Evolutionary conservation across 1,284 basidiomycete species (phyloP).

Genomic region (Puccinia coronata): DNA sequence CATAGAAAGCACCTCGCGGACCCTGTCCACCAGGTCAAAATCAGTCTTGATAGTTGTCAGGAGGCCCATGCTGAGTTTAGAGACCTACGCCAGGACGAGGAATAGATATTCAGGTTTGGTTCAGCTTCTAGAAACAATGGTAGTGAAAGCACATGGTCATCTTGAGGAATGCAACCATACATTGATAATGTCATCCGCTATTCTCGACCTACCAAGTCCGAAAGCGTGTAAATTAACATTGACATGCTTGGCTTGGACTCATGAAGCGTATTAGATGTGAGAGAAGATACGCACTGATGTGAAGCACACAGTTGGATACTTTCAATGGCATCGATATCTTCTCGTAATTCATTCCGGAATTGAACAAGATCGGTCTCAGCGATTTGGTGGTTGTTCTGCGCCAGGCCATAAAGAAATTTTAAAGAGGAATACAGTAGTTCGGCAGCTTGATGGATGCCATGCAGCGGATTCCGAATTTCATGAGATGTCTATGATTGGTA

Average conservation of each 20-base stretch:
- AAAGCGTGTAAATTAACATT: not conserved
- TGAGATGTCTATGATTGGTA: conserved; percentile 31
- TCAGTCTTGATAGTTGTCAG: conserved; percentile 46
- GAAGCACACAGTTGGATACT: conserved; percentile 55
- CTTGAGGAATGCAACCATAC: not conserved
- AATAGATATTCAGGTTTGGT: not conserved
- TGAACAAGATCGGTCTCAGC: conserved; percentile 37
- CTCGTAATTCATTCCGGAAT: conserved; percentile 53
- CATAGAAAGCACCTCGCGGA: conserved; percentile 45
- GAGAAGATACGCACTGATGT: conserved; percentile 51
- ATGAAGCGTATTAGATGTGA: not conserved
- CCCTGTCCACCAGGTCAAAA: conserved; percentile 31
- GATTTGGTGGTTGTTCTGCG: conserved; percentile 1
- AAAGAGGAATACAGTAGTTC: conserved; percentile 43
- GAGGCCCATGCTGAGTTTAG: conserved; percentile 47
- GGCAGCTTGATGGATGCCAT: conserved; percentile 49
- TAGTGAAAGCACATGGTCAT: not conserved
- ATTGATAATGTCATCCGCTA: conserved; percentile 49
- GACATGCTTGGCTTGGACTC: not conserved
- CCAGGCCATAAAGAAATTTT: not conserved
- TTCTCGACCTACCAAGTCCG: conserved; percentile 28
- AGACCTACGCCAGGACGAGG: conserved; percentile 2
- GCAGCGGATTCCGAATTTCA: conserved; percentile 46
- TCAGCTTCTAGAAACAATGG: not conserved
- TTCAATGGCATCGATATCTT: conserved; percentile 55